These are phyloP conservation scores for Leishmania mexicana DNA, from an alignment of 208 protist genomes.

Conservation along the genomic window DNA sequence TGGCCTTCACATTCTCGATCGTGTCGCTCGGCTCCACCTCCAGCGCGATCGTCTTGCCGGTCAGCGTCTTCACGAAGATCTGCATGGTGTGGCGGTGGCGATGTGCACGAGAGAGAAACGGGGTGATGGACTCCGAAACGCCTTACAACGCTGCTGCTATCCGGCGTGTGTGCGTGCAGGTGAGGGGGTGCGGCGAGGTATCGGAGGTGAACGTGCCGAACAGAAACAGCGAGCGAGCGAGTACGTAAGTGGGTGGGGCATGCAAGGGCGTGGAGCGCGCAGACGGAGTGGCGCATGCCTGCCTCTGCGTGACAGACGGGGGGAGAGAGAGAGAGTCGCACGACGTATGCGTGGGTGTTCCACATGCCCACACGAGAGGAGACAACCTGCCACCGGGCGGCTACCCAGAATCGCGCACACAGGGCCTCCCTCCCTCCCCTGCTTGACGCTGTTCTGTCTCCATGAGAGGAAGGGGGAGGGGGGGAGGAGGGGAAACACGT, in stretches of 20 bases:
- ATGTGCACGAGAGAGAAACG: slow-evolving; percentile 2
- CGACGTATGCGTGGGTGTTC: neutral
- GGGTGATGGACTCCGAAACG: neutral
- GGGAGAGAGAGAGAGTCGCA: neutral
- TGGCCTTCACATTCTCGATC: slow-evolving; percentile 98
- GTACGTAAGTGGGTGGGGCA: neutral
- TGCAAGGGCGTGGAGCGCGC: neutral
- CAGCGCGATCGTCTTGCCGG: slow-evolving; percentile 98
- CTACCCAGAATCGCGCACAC: no score
- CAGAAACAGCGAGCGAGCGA: slow-evolving; percentile 4
- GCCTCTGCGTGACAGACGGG: neutral
- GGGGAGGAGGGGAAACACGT: no score
- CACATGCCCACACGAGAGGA: neutral
- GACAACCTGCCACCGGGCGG: neutral
- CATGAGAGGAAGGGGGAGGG: no score
- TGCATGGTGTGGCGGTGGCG: slow-evolving; percentile 69
- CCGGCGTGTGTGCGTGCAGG: neutral
- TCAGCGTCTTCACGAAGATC: slow-evolving; percentile 97
- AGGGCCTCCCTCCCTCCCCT: no score
- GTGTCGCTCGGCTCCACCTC: slow-evolving; percentile 97
- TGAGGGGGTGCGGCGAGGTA: neutral
- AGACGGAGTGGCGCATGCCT: neutral
- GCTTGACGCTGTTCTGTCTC: no score
- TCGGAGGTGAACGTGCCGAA: neutral
- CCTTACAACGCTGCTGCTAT: neutral